Base-by-base conservation (phyloP, 106 monocot genomes). In the Agapanthus africanus region DNA sequence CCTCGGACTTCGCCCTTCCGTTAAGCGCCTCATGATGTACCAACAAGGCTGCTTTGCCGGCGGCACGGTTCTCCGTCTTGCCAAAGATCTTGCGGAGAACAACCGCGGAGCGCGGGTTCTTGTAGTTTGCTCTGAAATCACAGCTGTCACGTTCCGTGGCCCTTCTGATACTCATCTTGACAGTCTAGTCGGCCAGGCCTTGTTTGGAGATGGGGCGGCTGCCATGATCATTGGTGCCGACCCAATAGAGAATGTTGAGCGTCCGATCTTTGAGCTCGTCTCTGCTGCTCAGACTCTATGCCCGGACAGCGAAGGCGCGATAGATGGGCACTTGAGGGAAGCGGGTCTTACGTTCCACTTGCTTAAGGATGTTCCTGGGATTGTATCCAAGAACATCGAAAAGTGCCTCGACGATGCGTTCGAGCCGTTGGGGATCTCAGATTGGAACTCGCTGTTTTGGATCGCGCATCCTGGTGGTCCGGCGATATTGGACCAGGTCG, bases 31-130 rank as follows among this genome's bases (percentile, higher is more conserved):
- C 60, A 71, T 71, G 71, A 59, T 71, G 28, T 71, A 71, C 71
- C 71, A 71, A 13, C 71, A 71, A 30, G 71, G 71, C 4, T 71
- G 71, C 61, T 71, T 71, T 18, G 71, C 71, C 31, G 71, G 71
- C 33, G 71, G 71, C 61, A 71, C 71, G 19, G 71, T 71, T 1
- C 71, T 71, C 32, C 39, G 71, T 15, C 30, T 71, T 15, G 71
- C 71, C n/a, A 71, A 71, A 15, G 71, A 71, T 18, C 42, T 71
- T 19, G 59, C 71, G 6, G 71, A 71, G 61, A 71, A 71, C 71
- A 71, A 71, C 32, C 39, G 59, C 60, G 71, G 71, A 13, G 71
- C 71, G 6, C 71, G 71, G 1, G 71, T 71, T n/a, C 56, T 71
- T n/a, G 71, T 71, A 22, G 71, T 71, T 2, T 71, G 71, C 41